A percentile compares a stretch with the other conserved stretches of the same genome.
Evolutionary conservation across 176 grass and related monocot species (phyloP).

Genomic region (Cocos nucifera): DNA sequence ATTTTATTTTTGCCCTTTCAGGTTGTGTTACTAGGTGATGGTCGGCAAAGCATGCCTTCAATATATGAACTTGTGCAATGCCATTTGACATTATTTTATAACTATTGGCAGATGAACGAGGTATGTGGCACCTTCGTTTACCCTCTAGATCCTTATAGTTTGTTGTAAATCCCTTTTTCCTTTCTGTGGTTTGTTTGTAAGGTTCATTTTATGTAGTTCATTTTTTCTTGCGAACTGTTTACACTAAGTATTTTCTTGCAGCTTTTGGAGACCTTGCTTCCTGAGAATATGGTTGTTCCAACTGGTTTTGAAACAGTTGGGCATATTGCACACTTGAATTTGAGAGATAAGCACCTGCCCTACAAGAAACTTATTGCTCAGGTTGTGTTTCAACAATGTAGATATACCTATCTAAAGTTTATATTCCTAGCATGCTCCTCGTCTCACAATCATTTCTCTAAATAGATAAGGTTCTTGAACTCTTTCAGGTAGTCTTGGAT

Average conservation of each 20-base stretch:
- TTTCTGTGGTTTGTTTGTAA: not conserved
- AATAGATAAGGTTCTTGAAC: no score
- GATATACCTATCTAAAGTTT: no score
- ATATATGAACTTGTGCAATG: constrained; percentile 69
- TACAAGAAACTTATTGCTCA: constrained; percentile 79
- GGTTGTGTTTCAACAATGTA: constrained; percentile 22
- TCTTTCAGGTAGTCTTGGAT: constrained; percentile 66
- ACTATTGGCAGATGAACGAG: constrained; percentile 88
- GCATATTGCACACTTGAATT: constrained; percentile 86
- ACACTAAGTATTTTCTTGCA: constrained; percentile 31
- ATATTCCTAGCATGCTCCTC: no score
- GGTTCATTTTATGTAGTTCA: constrained; percentile 6
- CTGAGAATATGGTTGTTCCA: constrained; percentile 63
- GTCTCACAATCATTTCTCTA: no score
- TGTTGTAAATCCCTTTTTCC: not conserved
- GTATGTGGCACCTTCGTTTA: constrained; percentile 20
- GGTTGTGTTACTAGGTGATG: constrained; percentile 47
- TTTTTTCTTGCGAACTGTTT: constrained; percentile 25
- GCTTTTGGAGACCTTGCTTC: constrained; percentile 75
- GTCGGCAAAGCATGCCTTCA: constrained; percentile 25
- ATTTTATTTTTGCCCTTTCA: constrained; percentile 20
- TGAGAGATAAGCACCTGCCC: constrained; percentile 68
- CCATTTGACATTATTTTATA: constrained; percentile 65
- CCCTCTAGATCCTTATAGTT: not conserved
- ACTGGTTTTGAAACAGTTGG: constrained; percentile 83